A percentile compares a stretch with the other conserved stretches of the same genome.
Evolutionary conservation across 1,139 yeast species (phyloP).

Genomic region (Debaryomycetaceae sp.): DNA sequence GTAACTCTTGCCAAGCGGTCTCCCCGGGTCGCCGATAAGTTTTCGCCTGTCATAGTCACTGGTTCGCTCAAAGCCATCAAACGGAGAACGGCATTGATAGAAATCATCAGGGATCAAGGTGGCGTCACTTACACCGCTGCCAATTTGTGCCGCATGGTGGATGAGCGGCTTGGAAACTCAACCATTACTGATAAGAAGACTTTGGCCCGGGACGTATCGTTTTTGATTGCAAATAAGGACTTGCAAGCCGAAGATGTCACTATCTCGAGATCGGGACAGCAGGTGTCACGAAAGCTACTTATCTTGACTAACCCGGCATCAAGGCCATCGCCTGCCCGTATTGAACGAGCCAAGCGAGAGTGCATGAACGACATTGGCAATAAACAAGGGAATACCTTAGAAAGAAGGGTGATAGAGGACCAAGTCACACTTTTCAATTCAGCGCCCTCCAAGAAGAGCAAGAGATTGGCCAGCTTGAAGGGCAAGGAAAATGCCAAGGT

Average conservation of each 20-base stretch:
- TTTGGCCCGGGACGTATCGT: conserved; percentile 38
- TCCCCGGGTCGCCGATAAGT: no score
- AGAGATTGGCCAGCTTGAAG: conserved; percentile 20
- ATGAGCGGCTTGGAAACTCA: conserved; percentile 27
- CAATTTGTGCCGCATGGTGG: conserved; percentile 31
- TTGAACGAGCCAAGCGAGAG: conserved; percentile 21
- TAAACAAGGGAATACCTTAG: conserved; percentile 10
- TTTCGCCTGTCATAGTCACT: no score
- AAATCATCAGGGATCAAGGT: conserved; percentile 34
- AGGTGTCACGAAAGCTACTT: conserved; percentile 29
- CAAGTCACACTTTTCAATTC: conserved; percentile 23
- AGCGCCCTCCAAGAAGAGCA: conserved; percentile 8
- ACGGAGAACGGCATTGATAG: conserved; percentile 32
- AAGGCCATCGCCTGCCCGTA: conserved; percentile 26
- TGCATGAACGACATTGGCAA: conserved; percentile 26
- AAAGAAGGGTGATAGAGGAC: conserved; percentile 27
- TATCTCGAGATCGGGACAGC: conserved; percentile 26
- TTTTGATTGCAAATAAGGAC: conserved; percentile 18
- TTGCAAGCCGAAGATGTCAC: conserved; percentile 27
- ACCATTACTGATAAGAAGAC: conserved; percentile 48
- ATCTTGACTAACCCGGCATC: conserved; percentile 23
- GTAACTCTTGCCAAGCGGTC: no score
- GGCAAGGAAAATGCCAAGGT: conserved; percentile 10
- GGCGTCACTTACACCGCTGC: conserved; percentile 40
- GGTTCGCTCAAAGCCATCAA: conserved; percentile 21